Evolutionary conservation across 305 asterid genomes (phyloP).

Genomic region (Ajuga reptans): DNA sequence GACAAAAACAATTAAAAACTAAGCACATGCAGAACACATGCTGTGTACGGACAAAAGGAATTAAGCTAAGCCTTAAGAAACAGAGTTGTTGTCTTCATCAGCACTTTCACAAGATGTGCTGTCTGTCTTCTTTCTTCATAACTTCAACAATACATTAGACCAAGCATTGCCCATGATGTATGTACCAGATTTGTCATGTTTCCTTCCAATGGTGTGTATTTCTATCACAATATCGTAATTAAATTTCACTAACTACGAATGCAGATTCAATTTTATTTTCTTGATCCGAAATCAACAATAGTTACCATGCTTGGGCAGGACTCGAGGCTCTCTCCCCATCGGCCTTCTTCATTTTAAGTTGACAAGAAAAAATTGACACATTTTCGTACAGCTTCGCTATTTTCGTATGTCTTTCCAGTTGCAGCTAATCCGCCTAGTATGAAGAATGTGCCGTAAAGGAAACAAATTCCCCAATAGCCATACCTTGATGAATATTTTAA

Average conservation of each 20-base stretch:
- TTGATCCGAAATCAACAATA: not conserved
- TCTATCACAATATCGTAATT: conserved; percentile 32
- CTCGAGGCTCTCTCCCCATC: conserved; percentile 73
- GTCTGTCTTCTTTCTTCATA: no score
- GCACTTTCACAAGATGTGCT: no score
- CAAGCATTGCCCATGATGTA: conserved; percentile 86
- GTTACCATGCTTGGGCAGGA: conserved; percentile 75
- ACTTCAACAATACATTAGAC: no score
- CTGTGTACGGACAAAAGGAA: no score
- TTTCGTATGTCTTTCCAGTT: conserved; percentile 46
- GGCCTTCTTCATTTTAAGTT: conserved; percentile 67
- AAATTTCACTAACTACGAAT: not conserved
- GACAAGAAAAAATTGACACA: conserved; percentile 46
- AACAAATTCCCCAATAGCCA: conserved; percentile 82
- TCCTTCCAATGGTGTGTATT: conserved; percentile 62
- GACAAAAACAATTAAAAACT: no score
- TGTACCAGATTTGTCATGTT: conserved; percentile 69
- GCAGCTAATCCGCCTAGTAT: conserved; percentile 45
- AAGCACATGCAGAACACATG: no score
- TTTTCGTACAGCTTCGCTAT: conserved; percentile 41
- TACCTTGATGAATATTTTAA: conserved; percentile 34
- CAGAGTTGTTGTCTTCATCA: no score
- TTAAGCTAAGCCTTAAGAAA: no score
- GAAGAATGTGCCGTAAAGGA: conserved; percentile 59
- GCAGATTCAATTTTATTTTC: not conserved